phyloP scores from a whole-genome alignment of 73 alveolate genomes.

The Symbiodinium pilosum region DNA sequence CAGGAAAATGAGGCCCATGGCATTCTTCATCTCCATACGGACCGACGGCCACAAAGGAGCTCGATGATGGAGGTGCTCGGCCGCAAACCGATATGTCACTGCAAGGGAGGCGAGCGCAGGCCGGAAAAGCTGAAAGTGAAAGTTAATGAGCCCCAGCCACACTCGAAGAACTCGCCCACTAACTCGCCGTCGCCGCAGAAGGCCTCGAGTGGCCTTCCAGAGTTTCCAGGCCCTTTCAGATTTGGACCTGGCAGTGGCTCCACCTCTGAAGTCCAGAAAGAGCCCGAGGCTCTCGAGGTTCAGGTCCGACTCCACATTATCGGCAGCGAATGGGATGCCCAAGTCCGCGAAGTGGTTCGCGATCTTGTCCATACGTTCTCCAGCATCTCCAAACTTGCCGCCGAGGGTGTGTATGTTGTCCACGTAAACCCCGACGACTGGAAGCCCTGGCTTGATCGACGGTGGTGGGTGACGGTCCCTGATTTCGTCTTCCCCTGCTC shows the following conservation, averaged over 20 bases:
- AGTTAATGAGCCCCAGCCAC: constrained; percentile 12
- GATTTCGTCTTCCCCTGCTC: neutral
- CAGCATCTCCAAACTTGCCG: neutral
- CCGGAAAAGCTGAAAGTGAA: neutral
- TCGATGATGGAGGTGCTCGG: neutral
- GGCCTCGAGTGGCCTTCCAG: constrained; percentile 3
- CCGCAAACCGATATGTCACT: neutral
- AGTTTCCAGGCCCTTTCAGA: constrained; percentile 44
- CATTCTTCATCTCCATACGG: constrained; percentile 7
- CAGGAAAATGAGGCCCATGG: constrained; percentile 15
- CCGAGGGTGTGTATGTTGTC: constrained; percentile 27
- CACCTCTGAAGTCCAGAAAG: neutral
- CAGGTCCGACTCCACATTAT: neutral
- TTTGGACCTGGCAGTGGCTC: neutral
- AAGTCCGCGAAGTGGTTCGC: neutral
- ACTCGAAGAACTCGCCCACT: neutral
- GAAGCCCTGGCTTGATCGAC: neutral
- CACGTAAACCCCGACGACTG: neutral
- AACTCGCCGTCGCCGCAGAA: neutral
- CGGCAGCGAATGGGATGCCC: constrained; percentile 11
- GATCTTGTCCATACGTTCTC: neutral
- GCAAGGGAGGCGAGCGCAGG: neutral
- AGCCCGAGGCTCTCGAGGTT: constrained; percentile 8
- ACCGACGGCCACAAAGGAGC: constrained; percentile 10
- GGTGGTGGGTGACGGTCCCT: constrained; percentile 27